These are phyloP conservation scores for Fimicolochytrium jonesii DNA, from an alignment of 192 early-diverging fungal species.

Conservation along the genomic window DNA sequence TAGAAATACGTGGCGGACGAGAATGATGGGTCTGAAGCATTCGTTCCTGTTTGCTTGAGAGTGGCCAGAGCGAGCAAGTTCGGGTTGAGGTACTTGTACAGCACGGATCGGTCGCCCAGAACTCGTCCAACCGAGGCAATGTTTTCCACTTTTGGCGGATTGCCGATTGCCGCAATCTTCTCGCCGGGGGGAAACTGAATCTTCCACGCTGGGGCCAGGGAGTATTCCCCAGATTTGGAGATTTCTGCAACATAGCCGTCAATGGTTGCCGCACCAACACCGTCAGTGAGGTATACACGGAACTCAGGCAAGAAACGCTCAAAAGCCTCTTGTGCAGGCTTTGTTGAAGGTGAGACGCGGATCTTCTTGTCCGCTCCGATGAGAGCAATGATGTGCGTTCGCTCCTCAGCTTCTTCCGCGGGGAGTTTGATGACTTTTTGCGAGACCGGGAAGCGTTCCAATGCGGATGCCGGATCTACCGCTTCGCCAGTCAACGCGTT, in stretches of 20 bases:
- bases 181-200: slow-evolving; percentile 35
- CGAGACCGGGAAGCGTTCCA: background rate
- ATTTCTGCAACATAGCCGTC: slow-evolving; percentile 45
- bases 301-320: slow-evolving; percentile 50
- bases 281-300: slow-evolving; percentile 62
- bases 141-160: slow-evolving; percentile 36
- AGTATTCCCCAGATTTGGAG: slow-evolving; percentile 13
- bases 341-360: slow-evolving; percentile 53
- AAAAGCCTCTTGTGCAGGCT: slow-evolving; percentile 48
- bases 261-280: slow-evolving; percentile 36
- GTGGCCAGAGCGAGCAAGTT: slow-evolving; percentile 78
- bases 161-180: slow-evolving; percentile 33
- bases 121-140: slow-evolving; percentile 90
- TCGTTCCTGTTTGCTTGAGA: slow-evolving; percentile 20
- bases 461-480: background rate
- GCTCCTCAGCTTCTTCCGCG: slow-evolving; percentile 26
- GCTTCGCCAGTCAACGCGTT: slow-evolving; percentile 64
- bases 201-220: slow-evolving; percentile 27
- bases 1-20: slow-evolving; percentile 59
- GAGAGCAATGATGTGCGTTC: slow-evolving; percentile 25
- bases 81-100: slow-evolving; percentile 99
- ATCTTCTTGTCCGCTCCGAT: slow-evolving; percentile 23
- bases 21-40: background rate
- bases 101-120: slow-evolving; percentile 88
- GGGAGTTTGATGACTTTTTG: slow-evolving; percentile 24